Evolutionary conservation across 805 yeast species (phyloP), one percentile per base, ranked within the genome.

Genomic region (Spencermartinsiella europaea): DNA sequence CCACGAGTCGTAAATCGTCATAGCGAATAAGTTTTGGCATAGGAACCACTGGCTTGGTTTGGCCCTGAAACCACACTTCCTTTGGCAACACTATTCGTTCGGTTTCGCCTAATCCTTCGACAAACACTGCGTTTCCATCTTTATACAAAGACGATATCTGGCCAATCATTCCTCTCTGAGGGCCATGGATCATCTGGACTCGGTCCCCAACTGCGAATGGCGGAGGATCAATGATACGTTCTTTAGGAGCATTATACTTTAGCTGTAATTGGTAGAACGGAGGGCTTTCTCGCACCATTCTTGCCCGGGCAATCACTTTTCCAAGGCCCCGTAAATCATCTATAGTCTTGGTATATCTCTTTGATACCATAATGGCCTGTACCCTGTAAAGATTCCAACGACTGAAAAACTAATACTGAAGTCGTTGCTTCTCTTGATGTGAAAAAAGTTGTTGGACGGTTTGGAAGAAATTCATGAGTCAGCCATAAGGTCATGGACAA

Each of bases 161-260:
- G 5, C 91, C 80, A 12, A 89, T 73, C 21, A 77, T 80, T n/a
- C 96, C 95, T 58, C 78, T 79, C 58, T 77, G 75, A 40, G 74
- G 72, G 16, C 97, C 97, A 43, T 73, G 74, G 21, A 79, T 70
- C 21, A 88, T 72, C 60, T 87, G 76, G 1, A 85, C 95, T 50
- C 83, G 71, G 66, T 87, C 96, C 17, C 95, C 95, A 19, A 78
- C 79, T 39, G 81, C 70, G 53, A 78, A 80, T 16, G 54, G 58
- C n/a, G 50, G 46, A 15, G 38, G 21, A 8, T 67, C 72, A 14
- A 70, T 68, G 55, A 73, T 74, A 37, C 65, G 61, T 12, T 61
- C 59, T 37, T 61, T 62, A 2, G 65, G 64, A 15, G 69, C 67
- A 21, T 57, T 57, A 25, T 50, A 39, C 22, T 50, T 42, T 16